Base-by-base conservation (phyloP, 148 eudicot genomes). In the Silene conica region DNA sequence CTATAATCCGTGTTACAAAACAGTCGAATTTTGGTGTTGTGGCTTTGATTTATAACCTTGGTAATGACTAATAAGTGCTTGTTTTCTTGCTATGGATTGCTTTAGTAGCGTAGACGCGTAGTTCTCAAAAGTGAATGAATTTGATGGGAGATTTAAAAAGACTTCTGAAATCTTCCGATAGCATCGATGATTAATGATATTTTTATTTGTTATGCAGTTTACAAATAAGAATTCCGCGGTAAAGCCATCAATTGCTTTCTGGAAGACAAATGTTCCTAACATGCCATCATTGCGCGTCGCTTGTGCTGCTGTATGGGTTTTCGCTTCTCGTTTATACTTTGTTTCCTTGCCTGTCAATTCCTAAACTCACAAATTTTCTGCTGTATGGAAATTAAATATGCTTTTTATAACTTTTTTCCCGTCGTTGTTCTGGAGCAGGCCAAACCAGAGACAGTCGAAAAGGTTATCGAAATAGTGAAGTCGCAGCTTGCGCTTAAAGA, bases 381-480 rank as follows among this genome's bases (percentile, higher is more conserved):
- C 43, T 20, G 63, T 6, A 59, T 59, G 63, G 25, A 23, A 59
- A 21, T 59, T 20, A 59, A 19, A 38, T 38, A 38, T 19, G 25
- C 10, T 20, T 59, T 20, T 28, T 31, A 15, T 8, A 25, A 15
- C 23, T 66, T 38, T 41, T 38, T 2, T 66, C n/a, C n/a, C 3
- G 43, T 41, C 2, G 1, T 43, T 28, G 13, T 75, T 18, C 25
- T 63, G 73, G 31, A 41, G 58, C 86, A 88, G 92, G 92, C 92
- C 31, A 86, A 85, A 50, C 82, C 85, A 23, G 89, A 86, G 80
- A 88, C 89, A 60, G 80, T 88, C 20, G 82, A 86, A 12, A 86
- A 83, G 82, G 89, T 88, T 6, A 75, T 80, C 41, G 58, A 61
- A 5, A 83, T 88, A 8, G 92, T 88, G 78, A 85, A 41, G 76